These are phyloP conservation scores for Pseudonectria foliicola DNA, from an alignment of 2,329 filamentous ascomycete genomes.

Conservation along the genomic window DNA sequence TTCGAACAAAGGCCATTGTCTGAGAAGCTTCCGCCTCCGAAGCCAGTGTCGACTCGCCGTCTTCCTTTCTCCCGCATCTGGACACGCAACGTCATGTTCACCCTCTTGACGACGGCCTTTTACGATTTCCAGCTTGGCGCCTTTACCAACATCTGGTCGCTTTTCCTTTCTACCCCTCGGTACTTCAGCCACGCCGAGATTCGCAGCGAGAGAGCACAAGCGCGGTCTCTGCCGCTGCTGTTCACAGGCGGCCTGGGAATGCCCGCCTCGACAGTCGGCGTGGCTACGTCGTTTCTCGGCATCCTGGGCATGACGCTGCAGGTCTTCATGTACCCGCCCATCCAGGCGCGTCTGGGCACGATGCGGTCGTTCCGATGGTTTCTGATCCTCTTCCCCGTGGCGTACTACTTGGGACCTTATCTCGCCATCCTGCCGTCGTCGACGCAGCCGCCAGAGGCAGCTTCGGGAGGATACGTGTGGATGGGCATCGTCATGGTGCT, in stretches of 20 bases:
- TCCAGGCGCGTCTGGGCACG: slow-evolving; percentile 59
- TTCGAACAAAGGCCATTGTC: slow-evolving; percentile 7
- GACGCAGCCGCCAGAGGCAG: slow-evolving; percentile 33
- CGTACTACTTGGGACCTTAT: slow-evolving; percentile 62
- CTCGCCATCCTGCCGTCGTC: slow-evolving; percentile 54
- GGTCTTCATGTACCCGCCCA: slow-evolving; percentile 58
- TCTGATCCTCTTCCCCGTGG: slow-evolving; percentile 58
- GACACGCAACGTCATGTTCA: slow-evolving; percentile 42
- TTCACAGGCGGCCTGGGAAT: slow-evolving; percentile 64
- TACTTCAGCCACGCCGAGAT: slow-evolving; percentile 18
- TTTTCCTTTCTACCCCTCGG: slow-evolving; percentile 63
- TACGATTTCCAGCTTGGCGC: slow-evolving; percentile 65
- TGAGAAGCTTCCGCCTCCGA: slow-evolving; percentile 1
- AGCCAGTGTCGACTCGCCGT: slow-evolving; percentile 8
- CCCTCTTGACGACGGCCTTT: slow-evolving; percentile 57
- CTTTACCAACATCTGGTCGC: slow-evolving; percentile 62
- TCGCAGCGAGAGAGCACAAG: slow-evolving; percentile 20
- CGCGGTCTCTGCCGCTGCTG: slow-evolving; percentile 35
- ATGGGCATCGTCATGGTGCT: slow-evolving; percentile 54
- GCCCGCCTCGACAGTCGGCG: slow-evolving; percentile 57
- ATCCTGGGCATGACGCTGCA: slow-evolving; percentile 63
- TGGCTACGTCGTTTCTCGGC: slow-evolving; percentile 63
- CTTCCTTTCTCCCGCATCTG: slow-evolving; percentile 37
- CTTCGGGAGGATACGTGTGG: slow-evolving; percentile 49
- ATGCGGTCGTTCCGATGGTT: slow-evolving; percentile 60